Evolutionary conservation across 164 flowering plant species (phyloP).

Genomic region (Magnolia officinalis): DNA sequence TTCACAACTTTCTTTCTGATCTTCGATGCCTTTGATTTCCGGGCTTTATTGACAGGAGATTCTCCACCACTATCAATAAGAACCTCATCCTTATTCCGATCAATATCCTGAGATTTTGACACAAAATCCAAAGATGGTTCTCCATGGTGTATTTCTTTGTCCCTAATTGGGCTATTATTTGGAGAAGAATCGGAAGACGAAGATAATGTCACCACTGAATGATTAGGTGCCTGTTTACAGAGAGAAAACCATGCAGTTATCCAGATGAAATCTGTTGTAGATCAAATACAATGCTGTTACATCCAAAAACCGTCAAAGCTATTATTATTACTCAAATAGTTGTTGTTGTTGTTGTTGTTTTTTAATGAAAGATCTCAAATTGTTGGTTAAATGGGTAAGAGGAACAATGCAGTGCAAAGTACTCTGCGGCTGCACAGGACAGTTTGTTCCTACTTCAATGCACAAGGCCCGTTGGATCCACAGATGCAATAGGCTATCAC

Average conservation of each 20-base stretch:
- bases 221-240: slow-evolving; percentile 39
- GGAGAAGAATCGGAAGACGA: slow-evolving; percentile 56
- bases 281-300: no score
- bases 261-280: neutral
- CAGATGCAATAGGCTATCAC: no score
- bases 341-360: no score
- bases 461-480: no score
- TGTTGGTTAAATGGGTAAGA: no score
- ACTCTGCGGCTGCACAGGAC: neutral
- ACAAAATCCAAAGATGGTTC: slow-evolving; percentile 14
- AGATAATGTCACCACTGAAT: slow-evolving; percentile 35
- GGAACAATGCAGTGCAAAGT: no score
- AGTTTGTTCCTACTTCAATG: neutral
- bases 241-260: neutral
- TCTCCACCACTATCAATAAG: slow-evolving; percentile 23
- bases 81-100: slow-evolving; percentile 22
- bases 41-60: slow-evolving; percentile 13
- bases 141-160: slow-evolving; percentile 21
- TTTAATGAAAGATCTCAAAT: neutral
- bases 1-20: slow-evolving; percentile 15
- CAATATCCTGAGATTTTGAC: slow-evolving; percentile 12
- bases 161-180: slow-evolving; percentile 22
- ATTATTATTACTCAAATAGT: neutral
- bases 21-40: slow-evolving; percentile 17
- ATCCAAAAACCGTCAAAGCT: neutral